Evolutionary conservation across 164 flowering plant species (phyloP), one percentile per base, ranked within the genome.

Genomic region (Liriodendron chinense): DNA sequence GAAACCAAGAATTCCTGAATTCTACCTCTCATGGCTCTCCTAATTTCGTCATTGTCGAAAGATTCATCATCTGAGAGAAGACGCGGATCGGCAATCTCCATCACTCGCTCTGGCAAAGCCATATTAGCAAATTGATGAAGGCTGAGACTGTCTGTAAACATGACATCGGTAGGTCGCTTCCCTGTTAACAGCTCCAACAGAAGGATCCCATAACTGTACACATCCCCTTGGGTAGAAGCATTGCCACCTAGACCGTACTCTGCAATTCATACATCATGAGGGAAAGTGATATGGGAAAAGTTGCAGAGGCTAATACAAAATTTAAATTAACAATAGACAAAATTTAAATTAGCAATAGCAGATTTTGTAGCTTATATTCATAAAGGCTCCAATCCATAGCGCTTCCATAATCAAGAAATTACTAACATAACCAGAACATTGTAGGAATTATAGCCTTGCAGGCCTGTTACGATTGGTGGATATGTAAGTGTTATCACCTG

Each of bases 161-260:
- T 66, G 43, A 5, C 69, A 25, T 66, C 43, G 0, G 69, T 66
- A 3, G 69, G 69, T 7, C 13, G 28, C 69, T 26, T 66, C 23
- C 34, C 69, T 23, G 69, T 66, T 24, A 66, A 66, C 69, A 66
- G 24, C 69, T 66, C 69, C 43, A 66, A 16, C 43, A 66, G 24
- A 25, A 66, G 69, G 69, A 66, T 66, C 4, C 69, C 69, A 66
- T 66, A 66, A 66, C 69, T 66, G 43, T 66, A 66, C 34, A 66
- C 34, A 66, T 66, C 69, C 2, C 69, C 69, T 4, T 20, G 23
- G 5, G 65, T 22, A 63, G 65, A 63, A 5, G 24, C 65, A 12
- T 63, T 8, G 23, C 65, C 24, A 7, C 65, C 65, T 8, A 63
- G 22, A 1, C 24, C 24, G 9, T 63, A 63, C 23, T 63, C 65